Base-by-base conservation (phyloP, 2,329 filamentous ascomycete genomes). In the Plenodomus tracheiphilus region DNA sequence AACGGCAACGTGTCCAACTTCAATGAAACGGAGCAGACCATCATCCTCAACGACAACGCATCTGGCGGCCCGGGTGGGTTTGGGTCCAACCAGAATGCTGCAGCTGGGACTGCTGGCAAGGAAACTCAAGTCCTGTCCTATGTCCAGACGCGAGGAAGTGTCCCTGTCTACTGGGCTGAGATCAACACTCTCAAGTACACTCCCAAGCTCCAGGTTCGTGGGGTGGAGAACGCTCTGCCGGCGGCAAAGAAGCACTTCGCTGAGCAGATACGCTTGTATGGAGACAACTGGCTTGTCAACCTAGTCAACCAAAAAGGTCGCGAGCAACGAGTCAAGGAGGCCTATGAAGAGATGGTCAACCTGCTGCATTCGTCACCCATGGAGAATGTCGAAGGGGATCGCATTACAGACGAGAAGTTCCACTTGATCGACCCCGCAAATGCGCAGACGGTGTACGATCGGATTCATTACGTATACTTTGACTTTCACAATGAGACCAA, bases 401-500 rank as follows among this genome's bases (percentile, higher is more conserved):
- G 78, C 22, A 72, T 82, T 43, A 88, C 86, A 0, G 79, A 86
- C 34, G 92, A 97, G 68, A 93, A 94, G 71, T 88, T 96, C 70
- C 88, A 86, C 64, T 79, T 86, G 22, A 84, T 96, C 54, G 88
- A 96, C 67, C 79, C 85, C 18, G 62, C 76, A 13, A 71, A 83
- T 39, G 77, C 77, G 40, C 77, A 78, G 49, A 82, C 88, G 54
- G 79, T 85, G 55, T 89, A 88, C 71, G 92, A 97, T 71, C 86
- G 86, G 38, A 77, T 99, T 38, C 93, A 99, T 75, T 99, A 99
- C 73, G 77, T 97, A 63, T 99, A 97, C 77, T 99, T 99, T 69
- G 94, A 99, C 76, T 99, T 95, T 73, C 95, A 99, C 77, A 91
- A 87, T 67, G 94, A 99, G 75, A 99, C 95, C 41, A 97, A 97